Base-by-base conservation (phyloP, 768 basidiomycete species). In the Mycena haematopus region DNA sequence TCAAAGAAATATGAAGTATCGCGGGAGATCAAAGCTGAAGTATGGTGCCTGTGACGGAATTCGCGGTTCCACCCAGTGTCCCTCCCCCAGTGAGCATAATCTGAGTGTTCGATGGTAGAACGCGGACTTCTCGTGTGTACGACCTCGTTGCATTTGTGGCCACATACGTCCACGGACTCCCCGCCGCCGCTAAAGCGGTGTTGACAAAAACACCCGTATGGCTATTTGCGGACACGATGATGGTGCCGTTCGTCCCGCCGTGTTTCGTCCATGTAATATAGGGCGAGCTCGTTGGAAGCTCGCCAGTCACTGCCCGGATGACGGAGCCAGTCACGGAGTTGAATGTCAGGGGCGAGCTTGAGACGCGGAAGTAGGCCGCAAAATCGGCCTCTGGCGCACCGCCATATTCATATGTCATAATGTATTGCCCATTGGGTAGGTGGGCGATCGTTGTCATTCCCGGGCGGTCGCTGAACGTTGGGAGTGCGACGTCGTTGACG, bases 371-470 rank as follows among this genome's bases (percentile, higher is more conserved):
- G 29, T 62, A 63, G 29, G 52, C 53, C 0, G 53, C 67, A 50
- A 61, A 68, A 22, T 27, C 57, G 38, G 38, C 64, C 38, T 62
- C 63, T 6, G 60, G 60, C 19, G 64, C 54, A 44, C 58, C 58
- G 33, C 63, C 55, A 52, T 62, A 68, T 40, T 70, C 69, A 42
- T 68, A 70, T 14, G 69, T 65, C 44, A 66, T 44, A 31, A 70
- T 68, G 47, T 46, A 70, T 36, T 58, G 54, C 11, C 67, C 63
- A 44, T 68, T 70, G 15, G 67, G 65, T 2, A 70, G 50, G 17
- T 40, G 40, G 2, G 69, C 63, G 21, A 70, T 61, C 21, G 60
- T 66, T 35, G 65, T 58, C 69, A 70, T 70, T 7, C 69, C 69
- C 15, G 67, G 69, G 22, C 69, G 67, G n/a, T 52, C 58, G 49